A percentile compares a stretch with the other conserved stretches of the same genome.
These are phyloP conservation scores for Gamsiella multidivaricata DNA, from an alignment of 192 early-diverging fungal genomes.

Conservation along the genomic window DNA sequence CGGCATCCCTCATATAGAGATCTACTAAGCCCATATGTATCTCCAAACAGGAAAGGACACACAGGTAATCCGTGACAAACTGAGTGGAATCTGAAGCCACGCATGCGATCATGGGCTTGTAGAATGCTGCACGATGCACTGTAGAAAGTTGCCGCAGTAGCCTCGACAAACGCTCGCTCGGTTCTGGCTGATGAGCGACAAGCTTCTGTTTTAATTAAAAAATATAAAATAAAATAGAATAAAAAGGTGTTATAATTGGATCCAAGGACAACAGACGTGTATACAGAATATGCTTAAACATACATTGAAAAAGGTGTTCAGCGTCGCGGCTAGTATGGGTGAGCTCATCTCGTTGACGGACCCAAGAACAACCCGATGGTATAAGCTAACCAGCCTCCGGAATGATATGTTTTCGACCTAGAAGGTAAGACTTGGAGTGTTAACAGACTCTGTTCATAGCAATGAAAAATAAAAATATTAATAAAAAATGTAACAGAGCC, in stretches of 20 bases:
- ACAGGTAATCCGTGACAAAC: constrained; percentile 55
- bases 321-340: constrained; percentile 55
- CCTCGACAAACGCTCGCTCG: constrained; percentile 47
- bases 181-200: constrained; percentile 41
- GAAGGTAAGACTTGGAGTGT: background rate
- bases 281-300: background rate
- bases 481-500: no score
- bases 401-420: constrained; percentile 32
- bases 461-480: background rate
- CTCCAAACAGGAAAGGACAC: constrained; percentile 55
- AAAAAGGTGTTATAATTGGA: no score
- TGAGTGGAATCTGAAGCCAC: constrained; percentile 60
- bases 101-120: constrained; percentile 65
- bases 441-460: background rate
- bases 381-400: constrained; percentile 23
- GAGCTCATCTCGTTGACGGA: constrained; percentile 25
- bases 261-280: background rate
- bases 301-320: constrained; percentile 59
- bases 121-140: constrained; percentile 53
- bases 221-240: background rate
- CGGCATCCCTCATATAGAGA: constrained; percentile 66
- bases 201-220: constrained; percentile 41
- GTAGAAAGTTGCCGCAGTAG: constrained; percentile 55
- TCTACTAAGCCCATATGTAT: constrained; percentile 61
- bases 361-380: constrained; percentile 37